These are phyloP conservation scores for Aspergillus hortae DNA, from an alignment of 2,329 filamentous ascomycete species.

Conservation along the genomic window DNA sequence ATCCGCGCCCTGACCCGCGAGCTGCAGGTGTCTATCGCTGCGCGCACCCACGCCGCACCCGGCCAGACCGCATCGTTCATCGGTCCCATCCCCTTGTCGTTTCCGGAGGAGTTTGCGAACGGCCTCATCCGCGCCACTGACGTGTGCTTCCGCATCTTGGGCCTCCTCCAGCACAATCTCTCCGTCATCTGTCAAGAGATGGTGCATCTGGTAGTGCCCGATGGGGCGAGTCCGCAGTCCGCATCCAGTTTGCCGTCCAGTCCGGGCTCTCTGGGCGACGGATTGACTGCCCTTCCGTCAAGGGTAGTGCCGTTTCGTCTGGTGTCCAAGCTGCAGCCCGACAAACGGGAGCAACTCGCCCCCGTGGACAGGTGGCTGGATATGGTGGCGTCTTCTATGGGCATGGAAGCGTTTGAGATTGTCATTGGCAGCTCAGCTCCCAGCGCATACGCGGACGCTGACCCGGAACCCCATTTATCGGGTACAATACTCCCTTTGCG, in stretches of 20 bases:
- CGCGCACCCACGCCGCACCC: background rate
- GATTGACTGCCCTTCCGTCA: background rate
- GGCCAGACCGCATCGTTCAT: constrained; percentile 12
- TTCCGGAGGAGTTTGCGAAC: constrained; percentile 21
- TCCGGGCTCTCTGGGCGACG: background rate
- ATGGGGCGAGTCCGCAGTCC: background rate
- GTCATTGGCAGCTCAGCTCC: constrained; percentile 2
- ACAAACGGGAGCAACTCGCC: background rate
- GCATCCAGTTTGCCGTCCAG: background rate
- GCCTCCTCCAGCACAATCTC: constrained; percentile 14
- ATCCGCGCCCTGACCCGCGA: constrained; percentile 6
- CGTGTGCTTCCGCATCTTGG: constrained; percentile 14
- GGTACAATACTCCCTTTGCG: background rate
- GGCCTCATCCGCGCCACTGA: constrained; percentile 18
- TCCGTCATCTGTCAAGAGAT: background rate
- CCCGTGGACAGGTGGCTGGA: constrained; percentile 19
- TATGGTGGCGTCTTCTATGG: constrained; percentile 22
- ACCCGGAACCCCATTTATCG: background rate
- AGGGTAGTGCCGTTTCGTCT: background rate
- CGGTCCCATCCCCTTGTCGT: constrained; percentile 19
- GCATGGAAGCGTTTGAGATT: constrained; percentile 18
- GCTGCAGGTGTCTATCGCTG: constrained; percentile 14
- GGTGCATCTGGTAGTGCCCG: background rate
- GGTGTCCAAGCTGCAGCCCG: background rate
- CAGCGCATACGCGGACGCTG: background rate